A percentile compares a stretch with the other conserved stretches of the same genome.
These are phyloP conservation scores for Suzukiozyma palmioleophila DNA, from an alignment of 1,139 yeast genomes.

Conservation along the genomic window DNA sequence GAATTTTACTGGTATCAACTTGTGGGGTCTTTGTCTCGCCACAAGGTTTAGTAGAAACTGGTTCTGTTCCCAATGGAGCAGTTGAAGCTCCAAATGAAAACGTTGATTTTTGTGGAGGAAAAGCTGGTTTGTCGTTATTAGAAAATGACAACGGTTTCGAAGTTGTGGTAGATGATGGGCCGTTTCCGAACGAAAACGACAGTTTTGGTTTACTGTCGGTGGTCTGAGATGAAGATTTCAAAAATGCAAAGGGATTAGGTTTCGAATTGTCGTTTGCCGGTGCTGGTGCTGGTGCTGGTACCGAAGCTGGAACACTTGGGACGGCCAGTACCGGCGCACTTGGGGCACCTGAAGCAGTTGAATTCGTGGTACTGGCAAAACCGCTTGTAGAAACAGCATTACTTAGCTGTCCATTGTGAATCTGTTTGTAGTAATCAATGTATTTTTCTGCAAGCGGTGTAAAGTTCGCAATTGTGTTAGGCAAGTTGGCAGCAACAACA, in stretches of 20 bases:
- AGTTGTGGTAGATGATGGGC: neutral
- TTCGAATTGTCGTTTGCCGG: slow-evolving; percentile 3
- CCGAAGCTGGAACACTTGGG: neutral
- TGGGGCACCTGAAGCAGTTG: slow-evolving; percentile 6
- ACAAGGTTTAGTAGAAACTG: neutral
- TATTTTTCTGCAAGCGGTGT: slow-evolving; percentile 57
- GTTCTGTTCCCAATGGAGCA: neutral
- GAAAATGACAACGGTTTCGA: slow-evolving; percentile 1
- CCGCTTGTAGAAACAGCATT: neutral
- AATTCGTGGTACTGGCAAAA: neutral
- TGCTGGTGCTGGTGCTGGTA: slow-evolving; percentile 1
- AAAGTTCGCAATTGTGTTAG: slow-evolving; percentile 56
- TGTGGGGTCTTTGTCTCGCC: no score
- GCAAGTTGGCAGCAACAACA: slow-evolving; percentile 37
- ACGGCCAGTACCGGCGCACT: neutral
- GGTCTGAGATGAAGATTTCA: neutral
- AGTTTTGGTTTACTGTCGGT: neutral
- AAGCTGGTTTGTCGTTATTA: neutral
- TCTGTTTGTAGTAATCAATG: slow-evolving; percentile 46
- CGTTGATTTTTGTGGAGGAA: neutral
- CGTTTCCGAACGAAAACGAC: slow-evolving; percentile 1
- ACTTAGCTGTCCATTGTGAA: slow-evolving; percentile 20
- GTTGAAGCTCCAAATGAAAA: slow-evolving; percentile 1
- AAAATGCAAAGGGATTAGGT: slow-evolving; percentile 2
- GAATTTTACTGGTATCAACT: no score